Conservation (phyloP, 2,329 filamentous ascomycete genomes). For the Cercospora canescens region DNA sequence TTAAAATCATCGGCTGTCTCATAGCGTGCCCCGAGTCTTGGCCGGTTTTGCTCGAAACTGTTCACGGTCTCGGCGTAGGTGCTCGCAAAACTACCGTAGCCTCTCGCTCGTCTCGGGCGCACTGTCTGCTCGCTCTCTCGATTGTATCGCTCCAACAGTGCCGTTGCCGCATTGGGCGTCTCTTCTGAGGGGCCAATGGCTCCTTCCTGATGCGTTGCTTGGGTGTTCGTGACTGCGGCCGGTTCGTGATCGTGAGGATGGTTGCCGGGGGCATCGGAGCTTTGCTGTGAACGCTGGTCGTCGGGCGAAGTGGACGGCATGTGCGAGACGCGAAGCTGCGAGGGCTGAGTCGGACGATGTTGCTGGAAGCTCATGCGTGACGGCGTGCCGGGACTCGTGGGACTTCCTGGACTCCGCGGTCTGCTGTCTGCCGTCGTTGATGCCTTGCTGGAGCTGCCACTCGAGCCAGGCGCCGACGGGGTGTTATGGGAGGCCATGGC, state of each 20-base stretch:
- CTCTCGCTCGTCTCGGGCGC: slow-evolving; percentile 55
- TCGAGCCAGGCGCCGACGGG: not conserved
- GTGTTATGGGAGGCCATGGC: not conserved
- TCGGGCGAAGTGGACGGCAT: slow-evolving; percentile 48
- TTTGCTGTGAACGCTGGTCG: slow-evolving; percentile 34
- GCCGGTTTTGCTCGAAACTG: slow-evolving; percentile 35
- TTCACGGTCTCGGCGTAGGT: slow-evolving; percentile 22
- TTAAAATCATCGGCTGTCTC: slow-evolving; percentile 21
- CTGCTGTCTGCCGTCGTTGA: not conserved
- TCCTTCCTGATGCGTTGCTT: slow-evolving; percentile 18
- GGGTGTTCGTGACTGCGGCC: slow-evolving; percentile 29
- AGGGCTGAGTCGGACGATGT: slow-evolving; percentile 33
- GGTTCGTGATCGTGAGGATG: slow-evolving; percentile 36
- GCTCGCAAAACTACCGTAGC: slow-evolving; percentile 47
- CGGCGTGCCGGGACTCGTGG: slow-evolving; percentile 10
- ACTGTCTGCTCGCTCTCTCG: slow-evolving; percentile 59
- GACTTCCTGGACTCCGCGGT: slow-evolving; percentile 12
- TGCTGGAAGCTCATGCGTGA: slow-evolving; percentile 20
- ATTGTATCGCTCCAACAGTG: slow-evolving; percentile 40
- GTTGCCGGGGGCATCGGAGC: slow-evolving; percentile 32
- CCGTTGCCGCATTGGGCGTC: slow-evolving; percentile 40
- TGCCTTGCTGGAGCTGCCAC: not conserved
- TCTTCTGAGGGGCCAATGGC: slow-evolving; percentile 27
- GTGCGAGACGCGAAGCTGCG: slow-evolving; percentile 42
- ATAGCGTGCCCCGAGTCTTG: slow-evolving; percentile 24